Percentiles rank a stretch among this genome's conserved stretches.
Conservation (phyloP, 2,329 filamentous ascomycete species). For the Trichophaea hybrida region DNA sequence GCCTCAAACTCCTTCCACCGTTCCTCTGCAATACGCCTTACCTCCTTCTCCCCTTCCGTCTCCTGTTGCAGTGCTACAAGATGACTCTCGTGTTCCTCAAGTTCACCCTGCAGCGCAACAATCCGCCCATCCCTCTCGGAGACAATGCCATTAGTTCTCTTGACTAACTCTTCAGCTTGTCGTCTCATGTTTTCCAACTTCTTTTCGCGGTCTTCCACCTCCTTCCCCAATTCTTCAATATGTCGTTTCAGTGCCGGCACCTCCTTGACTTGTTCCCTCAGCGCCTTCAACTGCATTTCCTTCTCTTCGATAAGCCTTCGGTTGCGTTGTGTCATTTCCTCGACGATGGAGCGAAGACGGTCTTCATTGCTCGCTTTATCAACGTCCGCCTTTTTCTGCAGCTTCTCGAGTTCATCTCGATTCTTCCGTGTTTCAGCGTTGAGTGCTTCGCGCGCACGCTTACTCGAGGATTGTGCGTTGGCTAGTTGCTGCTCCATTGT, state of each 20-base stretch:
- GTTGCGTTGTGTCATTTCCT: constrained; percentile 28
- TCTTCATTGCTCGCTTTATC: constrained; percentile 20
- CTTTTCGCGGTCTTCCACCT: constrained; percentile 23
- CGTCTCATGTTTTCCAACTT: constrained; percentile 12
- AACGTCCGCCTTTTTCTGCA: constrained; percentile 21
- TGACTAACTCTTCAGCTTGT: constrained; percentile 28
- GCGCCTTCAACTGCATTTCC: constrained; percentile 18
- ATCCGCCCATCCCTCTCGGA: not conserved
- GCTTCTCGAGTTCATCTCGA: constrained; percentile 19
- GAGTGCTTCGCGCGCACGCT: constrained; percentile 21
- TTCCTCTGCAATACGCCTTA: not conserved
- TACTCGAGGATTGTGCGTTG: constrained; percentile 24
- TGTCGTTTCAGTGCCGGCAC: constrained; percentile 38
- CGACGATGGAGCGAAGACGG: constrained; percentile 33
- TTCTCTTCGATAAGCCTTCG: constrained; percentile 46
- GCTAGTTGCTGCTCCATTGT: constrained; percentile 33
- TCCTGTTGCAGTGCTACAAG: not conserved
- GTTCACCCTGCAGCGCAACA: not conserved
- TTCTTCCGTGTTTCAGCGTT: constrained; percentile 19
- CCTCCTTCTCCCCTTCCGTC: not conserved
- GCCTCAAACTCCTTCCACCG: constrained; percentile 28
- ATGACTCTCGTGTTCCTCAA: not conserved
- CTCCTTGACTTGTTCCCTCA: constrained; percentile 34
- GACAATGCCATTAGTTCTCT: not conserved
- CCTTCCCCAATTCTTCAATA: constrained; percentile 32